Base-by-base conservation (phyloP, 2,329 filamentous ascomycete genomes). In the Neofusicoccum sp. region DNA sequence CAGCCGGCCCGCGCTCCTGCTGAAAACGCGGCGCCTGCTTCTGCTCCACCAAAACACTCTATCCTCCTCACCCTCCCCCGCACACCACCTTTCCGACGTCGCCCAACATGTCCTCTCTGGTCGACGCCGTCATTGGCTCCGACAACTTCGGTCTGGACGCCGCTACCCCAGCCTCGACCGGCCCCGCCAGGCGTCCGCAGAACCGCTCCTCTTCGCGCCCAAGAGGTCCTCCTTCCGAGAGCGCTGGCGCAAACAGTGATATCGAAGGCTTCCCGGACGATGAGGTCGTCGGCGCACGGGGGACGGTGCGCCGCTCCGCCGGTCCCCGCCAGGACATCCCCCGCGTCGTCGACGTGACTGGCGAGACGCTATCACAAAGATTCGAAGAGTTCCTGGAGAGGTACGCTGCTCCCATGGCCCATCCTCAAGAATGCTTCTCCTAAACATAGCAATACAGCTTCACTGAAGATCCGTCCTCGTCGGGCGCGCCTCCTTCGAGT, bases 361-460 rank as follows among this genome's bases (percentile, higher is more conserved):
- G 89, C 63, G 82, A 90, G 65, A 84, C 88, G 58, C 84, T 93
- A 28, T 89, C 91, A 70, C 82, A 88, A 60, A 85, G 88, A 61
- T 95, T 96, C 71, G 88, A 93, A 74, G 82, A 84, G 65, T 96
- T 95, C 70, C 84, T 96, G 28, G 89, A 95, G 70, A 84, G 82
- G 89, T 92, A 73, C 70, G 82, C 72, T 34, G n/a, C n/a, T n/a
- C n/a, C n/a, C n/a, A n/a, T n/a, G n/a, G n/a, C n/a, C n/a, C n/a
- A n/a, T n/a, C n/a, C n/a, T n/a, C n/a, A n/a, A n/a, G n/a, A n/a
- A n/a, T n/a, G n/a, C n/a, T 30, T 16, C 14, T n/a, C 36, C 65
- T 65, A 33, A 63, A 9, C 24, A n/a, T 5, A 33, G 26, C 2
- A 11, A 3, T 54, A 47, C 12, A 80, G 78, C 62, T 93, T 88